phyloP scores from a whole-genome alignment of 345 rosid species.

The Anacardium occidentale region DNA sequence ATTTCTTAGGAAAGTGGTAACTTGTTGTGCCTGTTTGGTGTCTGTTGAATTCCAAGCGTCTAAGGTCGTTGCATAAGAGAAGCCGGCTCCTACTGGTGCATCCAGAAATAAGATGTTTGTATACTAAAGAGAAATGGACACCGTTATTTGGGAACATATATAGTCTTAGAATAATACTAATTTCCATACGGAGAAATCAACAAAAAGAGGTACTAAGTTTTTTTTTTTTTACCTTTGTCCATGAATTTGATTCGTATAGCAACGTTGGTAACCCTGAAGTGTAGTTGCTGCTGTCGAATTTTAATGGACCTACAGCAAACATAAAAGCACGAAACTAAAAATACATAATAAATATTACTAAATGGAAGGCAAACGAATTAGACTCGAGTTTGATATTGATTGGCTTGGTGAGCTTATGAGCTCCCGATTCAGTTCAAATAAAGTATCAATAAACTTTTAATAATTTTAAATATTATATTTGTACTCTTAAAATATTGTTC shows the following conservation, averaged over 20 bases:
- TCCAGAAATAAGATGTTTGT: slow-evolving; percentile 24
- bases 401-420: too few species aligned
- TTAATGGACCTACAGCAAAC: slow-evolving; percentile 24
- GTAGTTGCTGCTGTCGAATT: slow-evolving; percentile 19
- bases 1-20: too few species aligned
- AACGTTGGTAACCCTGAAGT: slow-evolving; percentile 22
- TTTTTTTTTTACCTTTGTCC: slow-evolving; percentile 28
- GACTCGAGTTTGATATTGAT: too few species aligned
- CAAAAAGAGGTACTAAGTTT: background rate
- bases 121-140: slow-evolving; percentile 3
- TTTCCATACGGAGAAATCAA: background rate
- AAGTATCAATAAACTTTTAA: too few species aligned
- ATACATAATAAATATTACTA: background rate
- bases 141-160: background rate
- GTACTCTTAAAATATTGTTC: too few species aligned
- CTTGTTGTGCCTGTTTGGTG: too few species aligned
- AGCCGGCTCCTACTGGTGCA: slow-evolving; percentile 20
- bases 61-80: slow-evolving; percentile 17
- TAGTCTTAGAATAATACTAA: background rate
- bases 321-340: background rate
- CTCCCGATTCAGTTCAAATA: too few species aligned
- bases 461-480: too few species aligned
- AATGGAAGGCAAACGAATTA: too few species aligned
- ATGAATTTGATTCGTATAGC: slow-evolving; percentile 18
- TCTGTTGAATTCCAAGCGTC: too few species aligned